These are phyloP conservation scores for Juncus effusus DNA, from an alignment of 176 grass and related monocot species.

Conservation along the genomic window DNA sequence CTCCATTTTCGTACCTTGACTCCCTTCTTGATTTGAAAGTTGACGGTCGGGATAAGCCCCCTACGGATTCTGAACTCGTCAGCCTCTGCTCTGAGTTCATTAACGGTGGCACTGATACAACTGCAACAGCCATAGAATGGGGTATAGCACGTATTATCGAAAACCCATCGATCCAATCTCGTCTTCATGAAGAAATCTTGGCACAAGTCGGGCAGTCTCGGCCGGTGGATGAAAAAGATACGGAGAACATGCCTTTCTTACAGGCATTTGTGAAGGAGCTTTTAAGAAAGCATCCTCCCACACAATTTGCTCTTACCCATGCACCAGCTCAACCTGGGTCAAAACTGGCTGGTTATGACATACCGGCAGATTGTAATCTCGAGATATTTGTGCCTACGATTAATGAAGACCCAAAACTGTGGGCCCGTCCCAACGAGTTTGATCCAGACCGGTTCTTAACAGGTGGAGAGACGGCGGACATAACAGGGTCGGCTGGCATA, in stretches of 20 bases:
- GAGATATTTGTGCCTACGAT: constrained; percentile 79
- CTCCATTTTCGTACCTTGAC: constrained; percentile 91
- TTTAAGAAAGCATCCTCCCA: constrained; percentile 85
- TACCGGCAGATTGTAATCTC: constrained; percentile 71
- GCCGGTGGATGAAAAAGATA: constrained; percentile 66
- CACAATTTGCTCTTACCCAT: constrained; percentile 87
- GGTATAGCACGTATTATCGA: constrained; percentile 80
- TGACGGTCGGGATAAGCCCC: constrained; percentile 37
- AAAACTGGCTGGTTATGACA: constrained; percentile 70
- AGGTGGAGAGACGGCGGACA: constrained; percentile 76
- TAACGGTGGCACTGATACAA: constrained; percentile 88
- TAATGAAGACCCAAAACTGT: constrained; percentile 70
- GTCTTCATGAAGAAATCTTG: constrained; percentile 54
- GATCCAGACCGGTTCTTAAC: constrained; percentile 74
- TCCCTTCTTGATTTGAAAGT: constrained; percentile 62
- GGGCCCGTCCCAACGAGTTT: constrained; percentile 60
- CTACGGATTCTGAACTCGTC: constrained; percentile 55
- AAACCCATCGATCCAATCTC: constrained; percentile 52
- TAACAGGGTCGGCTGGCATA: constrained; percentile 79
- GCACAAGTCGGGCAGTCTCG: constrained; percentile 40
- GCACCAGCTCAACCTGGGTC: constrained; percentile 42
- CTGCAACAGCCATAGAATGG: constrained; percentile 89
- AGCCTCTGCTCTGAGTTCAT: constrained; percentile 80
- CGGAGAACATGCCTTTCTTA: constrained; percentile 67
- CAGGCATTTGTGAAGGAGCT: constrained; percentile 99